phyloP scores from a whole-genome alignment of 2,329 filamentous ascomycete species.

The Penicillium sclerotiorum region DNA sequence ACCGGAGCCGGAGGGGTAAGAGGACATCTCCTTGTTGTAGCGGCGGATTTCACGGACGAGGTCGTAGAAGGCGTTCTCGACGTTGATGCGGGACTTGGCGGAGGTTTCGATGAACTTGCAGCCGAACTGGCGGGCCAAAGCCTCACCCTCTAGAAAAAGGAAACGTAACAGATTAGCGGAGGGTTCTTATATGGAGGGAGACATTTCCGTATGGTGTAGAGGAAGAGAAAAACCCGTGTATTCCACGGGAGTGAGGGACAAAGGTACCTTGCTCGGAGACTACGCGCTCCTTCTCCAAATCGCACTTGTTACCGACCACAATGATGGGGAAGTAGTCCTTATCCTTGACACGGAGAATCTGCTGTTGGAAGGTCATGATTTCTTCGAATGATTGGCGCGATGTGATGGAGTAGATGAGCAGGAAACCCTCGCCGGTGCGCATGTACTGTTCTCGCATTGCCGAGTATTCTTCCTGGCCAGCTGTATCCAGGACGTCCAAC shows the following conservation, averaged over 20 bases:
- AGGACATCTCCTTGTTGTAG: slow-evolving; percentile 98
- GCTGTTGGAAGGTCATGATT: slow-evolving; percentile 97
- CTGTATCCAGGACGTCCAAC: slow-evolving; percentile 96
- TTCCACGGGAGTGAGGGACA: too few species aligned
- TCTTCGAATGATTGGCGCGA: slow-evolving; percentile 97
- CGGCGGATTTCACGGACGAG: slow-evolving; percentile 96
- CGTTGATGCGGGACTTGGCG: slow-evolving; percentile 95
- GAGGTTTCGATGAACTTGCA: slow-evolving; percentile 99
- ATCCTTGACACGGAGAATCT: slow-evolving; percentile 97
- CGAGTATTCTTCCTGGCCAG: slow-evolving; percentile 98
- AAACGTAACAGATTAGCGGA: background rate
- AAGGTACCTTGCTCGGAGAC: slow-evolving; percentile 85
- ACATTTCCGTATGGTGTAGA: too few species aligned
- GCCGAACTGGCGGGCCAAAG: slow-evolving; percentile 80
- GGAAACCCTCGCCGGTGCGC: slow-evolving; percentile 93
- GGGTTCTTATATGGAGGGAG: background rate
- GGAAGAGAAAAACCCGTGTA: too few species aligned
- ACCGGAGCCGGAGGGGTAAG: slow-evolving; percentile 70
- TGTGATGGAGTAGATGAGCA: slow-evolving; percentile 97
- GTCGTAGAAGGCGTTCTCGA: slow-evolving; percentile 98
- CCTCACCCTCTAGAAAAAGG: slow-evolving; percentile 73
- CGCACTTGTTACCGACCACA: slow-evolving; percentile 98
- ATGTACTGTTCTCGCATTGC: slow-evolving; percentile 98
- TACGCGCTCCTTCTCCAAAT: slow-evolving; percentile 89
- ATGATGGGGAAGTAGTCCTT: slow-evolving; percentile 99